phyloP scores from a whole-genome alignment of 2,329 filamentous ascomycete genomes.

The Aspergillus fischeri region DNA sequence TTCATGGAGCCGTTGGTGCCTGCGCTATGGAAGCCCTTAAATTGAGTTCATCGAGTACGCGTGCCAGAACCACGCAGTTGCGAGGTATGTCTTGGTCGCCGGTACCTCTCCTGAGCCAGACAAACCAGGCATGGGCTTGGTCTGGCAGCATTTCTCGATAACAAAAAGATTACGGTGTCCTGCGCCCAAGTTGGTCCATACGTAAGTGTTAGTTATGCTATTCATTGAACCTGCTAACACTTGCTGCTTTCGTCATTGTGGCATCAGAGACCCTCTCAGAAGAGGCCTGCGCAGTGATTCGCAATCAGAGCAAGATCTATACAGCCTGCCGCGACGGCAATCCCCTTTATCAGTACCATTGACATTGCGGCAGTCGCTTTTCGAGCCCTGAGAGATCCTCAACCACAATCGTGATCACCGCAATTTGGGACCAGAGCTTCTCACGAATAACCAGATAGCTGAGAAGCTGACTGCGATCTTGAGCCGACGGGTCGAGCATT shows the following conservation, averaged over 20 bases:
- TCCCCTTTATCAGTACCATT: slow-evolving; percentile 46
- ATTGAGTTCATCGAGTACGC: slow-evolving; percentile 44
- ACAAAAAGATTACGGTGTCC: slow-evolving; percentile 40
- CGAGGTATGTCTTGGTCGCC: slow-evolving; percentile 46
- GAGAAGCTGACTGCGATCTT: not conserved
- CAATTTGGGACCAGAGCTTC: slow-evolving; percentile 30
- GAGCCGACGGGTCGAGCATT: not conserved
- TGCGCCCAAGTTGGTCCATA: slow-evolving; percentile 50
- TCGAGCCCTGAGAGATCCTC: slow-evolving; percentile 35
- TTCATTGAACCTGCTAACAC: not conserved
- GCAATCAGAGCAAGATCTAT: slow-evolving; percentile 39
- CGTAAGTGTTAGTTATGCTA: slow-evolving; percentile 18
- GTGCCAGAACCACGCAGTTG: slow-evolving; percentile 27
- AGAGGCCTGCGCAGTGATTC: slow-evolving; percentile 29
- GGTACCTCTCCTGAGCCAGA: slow-evolving; percentile 35
- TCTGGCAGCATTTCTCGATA: slow-evolving; percentile 36
- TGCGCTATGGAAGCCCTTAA: not conserved
- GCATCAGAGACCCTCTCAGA: slow-evolving; percentile 44
- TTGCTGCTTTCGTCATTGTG: not conserved
- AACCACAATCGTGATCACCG: slow-evolving; percentile 39
- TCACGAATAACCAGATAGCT: slow-evolving; percentile 29
- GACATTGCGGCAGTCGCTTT: slow-evolving; percentile 48
- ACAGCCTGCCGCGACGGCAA: slow-evolving; percentile 43
- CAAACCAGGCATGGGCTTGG: slow-evolving; percentile 32
- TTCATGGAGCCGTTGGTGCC: slow-evolving; percentile 27